Evolutionary conservation across 2,329 filamentous ascomycete genomes (phyloP).

Genomic region (Fusarium sp.): DNA sequence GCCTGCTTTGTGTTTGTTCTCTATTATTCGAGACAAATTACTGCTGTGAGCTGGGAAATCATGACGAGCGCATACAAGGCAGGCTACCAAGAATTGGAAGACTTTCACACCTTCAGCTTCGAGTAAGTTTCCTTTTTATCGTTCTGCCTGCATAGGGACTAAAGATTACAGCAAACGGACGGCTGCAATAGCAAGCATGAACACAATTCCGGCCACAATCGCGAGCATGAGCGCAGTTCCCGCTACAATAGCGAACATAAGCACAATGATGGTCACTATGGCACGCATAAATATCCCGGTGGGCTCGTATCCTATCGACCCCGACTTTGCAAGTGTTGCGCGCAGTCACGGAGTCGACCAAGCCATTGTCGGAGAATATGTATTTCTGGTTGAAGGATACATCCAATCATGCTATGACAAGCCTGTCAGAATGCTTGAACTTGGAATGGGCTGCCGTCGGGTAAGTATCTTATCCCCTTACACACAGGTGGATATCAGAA

Average conservation of each 20-base stretch:
- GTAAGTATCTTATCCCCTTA: constrained; percentile 25
- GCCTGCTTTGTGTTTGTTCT: background rate
- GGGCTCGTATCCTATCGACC: background rate
- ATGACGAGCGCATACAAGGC: background rate
- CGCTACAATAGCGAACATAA: background rate
- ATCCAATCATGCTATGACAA: constrained; percentile 49
- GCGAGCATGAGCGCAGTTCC: too few relatives aligned
- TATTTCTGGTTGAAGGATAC: constrained; percentile 56
- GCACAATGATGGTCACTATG: background rate
- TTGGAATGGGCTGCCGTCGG: constrained; percentile 56
- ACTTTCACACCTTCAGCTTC: background rate
- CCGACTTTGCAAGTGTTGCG: constrained; percentile 39
- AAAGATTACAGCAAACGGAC: background rate
- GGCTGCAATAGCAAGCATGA: background rate
- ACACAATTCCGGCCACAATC: background rate
- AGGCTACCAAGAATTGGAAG: background rate
- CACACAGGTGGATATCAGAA: constrained; percentile 28
- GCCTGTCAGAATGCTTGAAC: constrained; percentile 55
- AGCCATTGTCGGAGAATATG: constrained; percentile 54
- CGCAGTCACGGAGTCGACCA: constrained; percentile 54
- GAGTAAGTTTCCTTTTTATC: background rate
- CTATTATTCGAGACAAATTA: background rate
- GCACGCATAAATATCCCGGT: background rate
- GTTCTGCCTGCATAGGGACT: background rate
- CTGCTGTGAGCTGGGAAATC: too few relatives aligned